phyloP scores from a whole-genome alignment of 1,284 basidiomycete genomes.

The Meripilus lineatus region DNA sequence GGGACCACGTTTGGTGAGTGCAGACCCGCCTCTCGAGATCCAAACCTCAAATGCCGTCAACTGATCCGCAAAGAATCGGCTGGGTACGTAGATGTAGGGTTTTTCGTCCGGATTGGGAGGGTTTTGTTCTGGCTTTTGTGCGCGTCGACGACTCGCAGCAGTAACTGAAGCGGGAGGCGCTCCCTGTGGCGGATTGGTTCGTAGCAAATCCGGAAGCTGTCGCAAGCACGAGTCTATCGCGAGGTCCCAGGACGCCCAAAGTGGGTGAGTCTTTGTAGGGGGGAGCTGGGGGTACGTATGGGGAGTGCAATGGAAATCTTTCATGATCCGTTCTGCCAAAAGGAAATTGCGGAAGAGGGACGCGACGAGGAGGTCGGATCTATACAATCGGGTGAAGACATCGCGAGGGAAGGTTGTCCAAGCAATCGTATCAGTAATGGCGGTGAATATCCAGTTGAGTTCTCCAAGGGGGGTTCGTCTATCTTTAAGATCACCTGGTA shows the following conservation, averaged over 20 bases:
- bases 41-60: constrained; percentile 98
- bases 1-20: constrained; percentile 71
- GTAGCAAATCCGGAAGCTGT: constrained; percentile 88
- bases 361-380: constrained; percentile 94
- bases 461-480: constrained; percentile 94
- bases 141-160: constrained; percentile 24
- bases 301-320: constrained; percentile 96
- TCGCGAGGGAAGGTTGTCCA: constrained; percentile 97
- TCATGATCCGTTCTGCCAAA: constrained; percentile 97
- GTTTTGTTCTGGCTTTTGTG: constrained; percentile 21
- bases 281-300: constrained; percentile 91
- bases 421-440: constrained; percentile 98
- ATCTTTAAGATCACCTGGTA: constrained; percentile 96
- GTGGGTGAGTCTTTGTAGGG: constrained; percentile 89
- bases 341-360: constrained; percentile 97
- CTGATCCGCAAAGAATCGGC: constrained; percentile 94
- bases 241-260: constrained; percentile 98
- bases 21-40: constrained; percentile 89
- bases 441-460: constrained; percentile 99
- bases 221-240: constrained; percentile 95
- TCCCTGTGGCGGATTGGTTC: constrained; percentile 40
- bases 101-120: constrained; percentile 39
- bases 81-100: constrained; percentile 76
- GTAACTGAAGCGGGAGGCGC: constrained; percentile 29
- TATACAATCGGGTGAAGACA: constrained; percentile 90